phyloP scores from a whole-genome alignment of 2,329 filamentous ascomycete genomes.

The Xylariaceae sp. region DNA sequence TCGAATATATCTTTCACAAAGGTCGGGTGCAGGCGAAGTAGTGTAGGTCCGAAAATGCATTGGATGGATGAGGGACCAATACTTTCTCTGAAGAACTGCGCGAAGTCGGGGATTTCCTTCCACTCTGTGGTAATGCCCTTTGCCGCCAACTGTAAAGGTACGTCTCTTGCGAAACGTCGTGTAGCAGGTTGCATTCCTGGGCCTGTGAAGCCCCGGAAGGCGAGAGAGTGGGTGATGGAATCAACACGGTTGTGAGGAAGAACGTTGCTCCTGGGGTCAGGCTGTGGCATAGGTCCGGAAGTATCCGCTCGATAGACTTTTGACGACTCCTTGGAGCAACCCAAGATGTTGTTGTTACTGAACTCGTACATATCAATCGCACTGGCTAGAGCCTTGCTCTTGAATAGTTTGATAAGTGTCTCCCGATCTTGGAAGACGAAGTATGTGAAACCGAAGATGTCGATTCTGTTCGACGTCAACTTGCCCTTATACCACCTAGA shows the following conservation, averaged over 20 bases:
- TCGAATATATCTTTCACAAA: slow-evolving; percentile 18
- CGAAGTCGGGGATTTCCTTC: slow-evolving; percentile 16
- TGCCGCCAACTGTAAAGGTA: slow-evolving; percentile 5
- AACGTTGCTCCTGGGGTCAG: slow-evolving; percentile 16
- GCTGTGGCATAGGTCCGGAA: slow-evolving; percentile 17
- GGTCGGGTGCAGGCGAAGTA: slow-evolving; percentile 16
- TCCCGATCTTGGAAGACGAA: slow-evolving; percentile 21
- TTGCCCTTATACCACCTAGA: slow-evolving; percentile 15
- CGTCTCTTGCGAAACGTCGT: slow-evolving; percentile 9
- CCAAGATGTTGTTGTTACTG: slow-evolving; percentile 13
- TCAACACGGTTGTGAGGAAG: slow-evolving; percentile 16
- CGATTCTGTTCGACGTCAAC: slow-evolving; percentile 15
- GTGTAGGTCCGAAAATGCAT: slow-evolving; percentile 15
- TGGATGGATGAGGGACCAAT: slow-evolving; percentile 16
- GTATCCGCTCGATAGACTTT: slow-evolving; percentile 16
- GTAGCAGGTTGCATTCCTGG: slow-evolving; percentile 17
- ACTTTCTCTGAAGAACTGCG: slow-evolving; percentile 11
- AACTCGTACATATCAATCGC: slow-evolving; percentile 17
- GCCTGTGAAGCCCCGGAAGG: slow-evolving; percentile 13
- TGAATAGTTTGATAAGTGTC: slow-evolving; percentile 14
- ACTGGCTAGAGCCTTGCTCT: slow-evolving; percentile 13
- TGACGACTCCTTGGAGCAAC: slow-evolving; percentile 12
- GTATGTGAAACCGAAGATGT: slow-evolving; percentile 12
- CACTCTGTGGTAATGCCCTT: slow-evolving; percentile 13
- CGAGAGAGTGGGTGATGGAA: slow-evolving; percentile 13